Conservation (phyloP, 1,284 basidiomycete genomes). For the Ceratobasidium papillatum region DNA sequence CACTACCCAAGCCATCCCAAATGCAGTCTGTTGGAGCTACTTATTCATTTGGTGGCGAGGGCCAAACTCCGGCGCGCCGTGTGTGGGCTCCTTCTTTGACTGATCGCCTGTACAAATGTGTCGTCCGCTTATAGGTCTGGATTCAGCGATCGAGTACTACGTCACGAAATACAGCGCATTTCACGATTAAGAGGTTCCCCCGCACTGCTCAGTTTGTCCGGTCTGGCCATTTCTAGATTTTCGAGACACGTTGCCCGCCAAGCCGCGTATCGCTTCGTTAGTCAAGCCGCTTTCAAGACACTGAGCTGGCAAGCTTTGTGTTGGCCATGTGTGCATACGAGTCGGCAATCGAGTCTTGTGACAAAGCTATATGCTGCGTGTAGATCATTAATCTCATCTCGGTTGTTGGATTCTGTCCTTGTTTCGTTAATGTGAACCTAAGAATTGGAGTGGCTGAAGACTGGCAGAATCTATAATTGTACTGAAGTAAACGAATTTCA, state of each 20-base stretch:
- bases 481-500: neutral
- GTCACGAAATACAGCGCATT: slow-evolving; percentile 3
- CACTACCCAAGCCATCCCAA: neutral
- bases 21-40: neutral
- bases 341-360: neutral
- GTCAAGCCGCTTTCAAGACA: neutral
- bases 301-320: neutral
- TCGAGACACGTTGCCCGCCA: neutral
- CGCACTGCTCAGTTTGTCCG: neutral
- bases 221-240: slow-evolving; percentile 2
- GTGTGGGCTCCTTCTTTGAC: slow-evolving; percentile 32
- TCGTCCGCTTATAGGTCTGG: slow-evolving; percentile 20
- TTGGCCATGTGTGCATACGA: neutral
- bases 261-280: neutral
- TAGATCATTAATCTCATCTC: neutral
- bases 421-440: neutral
- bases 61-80: slow-evolving; percentile 1
- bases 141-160: slow-evolving; percentile 12
- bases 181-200: slow-evolving; percentile 10
- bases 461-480: neutral
- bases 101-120: slow-evolving; percentile 26
- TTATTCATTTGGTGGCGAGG: neutral
- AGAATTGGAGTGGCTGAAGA: neutral
- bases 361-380: neutral
- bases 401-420: neutral